A percentile compares a stretch with the other conserved stretches of the same genome.
Conservation (phyloP, 2,329 filamentous ascomycete genomes). For the Cladosporium velox region DNA sequence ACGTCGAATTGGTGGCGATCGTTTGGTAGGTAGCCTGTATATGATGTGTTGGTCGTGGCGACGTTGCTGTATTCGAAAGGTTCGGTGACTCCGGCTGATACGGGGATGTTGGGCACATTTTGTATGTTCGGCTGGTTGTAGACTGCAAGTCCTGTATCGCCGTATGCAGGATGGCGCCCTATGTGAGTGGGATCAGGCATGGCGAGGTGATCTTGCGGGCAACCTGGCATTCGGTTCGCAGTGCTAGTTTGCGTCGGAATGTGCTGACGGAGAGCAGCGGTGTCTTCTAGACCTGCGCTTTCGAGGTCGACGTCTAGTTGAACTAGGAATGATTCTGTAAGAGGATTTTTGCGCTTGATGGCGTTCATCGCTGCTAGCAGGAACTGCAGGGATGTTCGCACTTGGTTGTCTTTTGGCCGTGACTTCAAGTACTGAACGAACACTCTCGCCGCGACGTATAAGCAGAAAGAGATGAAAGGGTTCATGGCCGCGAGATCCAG, state of each 20-base stretch:
- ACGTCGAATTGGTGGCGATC: constrained; percentile 26
- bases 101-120: constrained; percentile 6
- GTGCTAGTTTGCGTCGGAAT: constrained; percentile 20
- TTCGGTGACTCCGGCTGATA: neutral
- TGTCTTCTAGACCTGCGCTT: constrained; percentile 60
- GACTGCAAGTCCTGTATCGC: constrained; percentile 28
- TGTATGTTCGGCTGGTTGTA: constrained; percentile 27
- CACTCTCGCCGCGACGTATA: constrained; percentile 93
- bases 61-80: constrained; percentile 1
- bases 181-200: constrained; percentile 2
- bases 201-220: constrained; percentile 25
- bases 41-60: constrained; percentile 2
- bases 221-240: constrained; percentile 23
- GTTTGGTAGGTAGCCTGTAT: neutral
- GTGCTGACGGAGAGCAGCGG: constrained; percentile 27
- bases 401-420: constrained; percentile 79
- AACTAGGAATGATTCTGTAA: constrained; percentile 92
- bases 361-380: constrained; percentile 87
- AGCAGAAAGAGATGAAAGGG: constrained; percentile 89
- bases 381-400: constrained; percentile 81
- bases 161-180: constrained; percentile 22
- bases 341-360: constrained; percentile 80
- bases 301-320: constrained; percentile 92
- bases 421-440: constrained; percentile 97
- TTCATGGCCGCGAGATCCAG: constrained; percentile 85